Conservation (phyloP, 192 early-diverging fungal species). For the Chytriomyces confervae region DNA sequence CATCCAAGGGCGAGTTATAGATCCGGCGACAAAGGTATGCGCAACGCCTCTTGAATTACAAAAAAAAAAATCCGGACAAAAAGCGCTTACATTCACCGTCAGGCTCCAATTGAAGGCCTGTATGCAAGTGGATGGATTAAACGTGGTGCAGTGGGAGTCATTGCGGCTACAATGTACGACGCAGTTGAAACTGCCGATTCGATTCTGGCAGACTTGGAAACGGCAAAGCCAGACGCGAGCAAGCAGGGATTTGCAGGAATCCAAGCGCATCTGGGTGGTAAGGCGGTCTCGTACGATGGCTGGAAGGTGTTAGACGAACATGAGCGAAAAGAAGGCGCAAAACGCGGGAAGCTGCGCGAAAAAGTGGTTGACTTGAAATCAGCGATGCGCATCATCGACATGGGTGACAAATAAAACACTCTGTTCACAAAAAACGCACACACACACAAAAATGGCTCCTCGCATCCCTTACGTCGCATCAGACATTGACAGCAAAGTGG, state of each 20-base stretch:
- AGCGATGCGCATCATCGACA: too few species aligned
- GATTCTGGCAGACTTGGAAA: constrained; percentile 56
- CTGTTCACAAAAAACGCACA: background rate
- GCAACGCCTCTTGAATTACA: background rate
- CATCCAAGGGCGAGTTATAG: constrained; percentile 72
- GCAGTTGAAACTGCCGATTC: constrained; percentile 88
- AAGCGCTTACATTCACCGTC: background rate
- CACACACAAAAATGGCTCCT: constrained; percentile 4
- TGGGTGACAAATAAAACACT: too few species aligned
- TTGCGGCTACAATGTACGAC: constrained; percentile 93
- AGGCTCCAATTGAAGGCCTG: constrained; percentile 61
- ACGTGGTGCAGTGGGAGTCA: constrained; percentile 89
- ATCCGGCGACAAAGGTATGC: constrained; percentile 21
- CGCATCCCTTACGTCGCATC: background rate
- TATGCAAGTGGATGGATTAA: constrained; percentile 97
- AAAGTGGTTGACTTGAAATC: constrained; percentile 59
- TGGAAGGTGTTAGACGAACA: constrained; percentile 84
- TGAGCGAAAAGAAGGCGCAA: constrained; percentile 70
- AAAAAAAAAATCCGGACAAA: background rate
- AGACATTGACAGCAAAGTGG: background rate
- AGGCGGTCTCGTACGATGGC: constrained; percentile 69
- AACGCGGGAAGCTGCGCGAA: constrained; percentile 80
- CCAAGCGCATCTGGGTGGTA: constrained; percentile 18
- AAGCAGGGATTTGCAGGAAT: constrained; percentile 42
- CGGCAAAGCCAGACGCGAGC: constrained; percentile 68